phyloP scores from a whole-genome alignment of 2,329 filamentous ascomycete genomes.

The Fonsecaea monophora region DNA sequence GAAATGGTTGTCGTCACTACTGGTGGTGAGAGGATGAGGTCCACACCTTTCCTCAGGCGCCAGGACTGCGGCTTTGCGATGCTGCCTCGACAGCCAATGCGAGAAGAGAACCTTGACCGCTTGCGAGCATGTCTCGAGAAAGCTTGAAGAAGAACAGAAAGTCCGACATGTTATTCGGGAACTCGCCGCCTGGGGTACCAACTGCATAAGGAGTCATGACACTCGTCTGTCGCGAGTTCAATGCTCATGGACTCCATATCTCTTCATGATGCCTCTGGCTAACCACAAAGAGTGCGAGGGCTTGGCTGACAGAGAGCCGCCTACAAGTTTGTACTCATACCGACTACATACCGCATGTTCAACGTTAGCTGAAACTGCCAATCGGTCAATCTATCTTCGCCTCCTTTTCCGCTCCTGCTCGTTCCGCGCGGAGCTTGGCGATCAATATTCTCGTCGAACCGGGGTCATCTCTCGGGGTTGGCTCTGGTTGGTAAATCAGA shows the following conservation, averaged over 20 bases:
- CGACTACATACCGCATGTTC: neutral
- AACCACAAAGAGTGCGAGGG: neutral
- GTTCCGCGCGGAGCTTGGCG: conserved; percentile 2
- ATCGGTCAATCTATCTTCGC: neutral
- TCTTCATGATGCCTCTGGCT: neutral
- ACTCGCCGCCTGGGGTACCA: neutral
- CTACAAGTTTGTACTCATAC: neutral
- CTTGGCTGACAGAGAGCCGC: neutral
- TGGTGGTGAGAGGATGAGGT: neutral
- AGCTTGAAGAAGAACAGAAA: neutral
- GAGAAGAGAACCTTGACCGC: neutral
- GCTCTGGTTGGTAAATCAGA: neutral
- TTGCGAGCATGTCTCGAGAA: neutral
- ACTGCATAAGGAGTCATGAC: neutral
- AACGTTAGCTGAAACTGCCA: neutral
- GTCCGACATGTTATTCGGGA: neutral
- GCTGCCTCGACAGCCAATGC: neutral
- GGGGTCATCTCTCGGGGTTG: neutral
- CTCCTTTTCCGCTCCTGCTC: neutral
- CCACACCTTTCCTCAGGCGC: neutral
- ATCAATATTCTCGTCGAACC: neutral
- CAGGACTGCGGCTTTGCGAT: neutral
- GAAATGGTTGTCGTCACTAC: neutral
- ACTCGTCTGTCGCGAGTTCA: neutral
- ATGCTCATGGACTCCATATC: neutral